phyloP scores from a whole-genome alignment of 257 asterid genomes.

The Plantago elongata region DNA sequence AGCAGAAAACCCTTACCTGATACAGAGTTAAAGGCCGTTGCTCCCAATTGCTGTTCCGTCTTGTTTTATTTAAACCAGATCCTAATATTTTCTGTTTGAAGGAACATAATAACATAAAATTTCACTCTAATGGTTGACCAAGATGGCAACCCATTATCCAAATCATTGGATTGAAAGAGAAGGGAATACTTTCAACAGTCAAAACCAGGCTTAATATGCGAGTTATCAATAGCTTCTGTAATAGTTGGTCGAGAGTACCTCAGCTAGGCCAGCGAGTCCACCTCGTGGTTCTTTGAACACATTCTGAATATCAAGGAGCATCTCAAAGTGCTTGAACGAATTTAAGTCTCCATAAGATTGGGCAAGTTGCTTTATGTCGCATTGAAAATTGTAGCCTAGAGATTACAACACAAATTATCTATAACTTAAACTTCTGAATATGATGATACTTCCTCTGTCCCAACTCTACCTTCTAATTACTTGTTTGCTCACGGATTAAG shows the following conservation, averaged over 20 bases:
- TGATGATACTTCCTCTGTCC: background rate
- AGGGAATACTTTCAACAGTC: background rate
- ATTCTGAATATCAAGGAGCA: conserved; percentile 92
- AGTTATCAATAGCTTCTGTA: background rate
- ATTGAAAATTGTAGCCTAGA: conserved; percentile 87
- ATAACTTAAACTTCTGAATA: conserved; percentile 11
- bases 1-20: conserved; percentile 47
- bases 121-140: conserved; percentile 5
- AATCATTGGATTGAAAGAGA: background rate
- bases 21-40: conserved; percentile 69
- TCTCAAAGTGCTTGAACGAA: conserved; percentile 77
- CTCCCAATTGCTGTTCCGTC: conserved; percentile 98
- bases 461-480: no score
- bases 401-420: conserved; percentile 9
- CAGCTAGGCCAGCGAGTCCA: conserved; percentile 88
- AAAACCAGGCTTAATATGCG: background rate
- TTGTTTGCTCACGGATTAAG: no score
- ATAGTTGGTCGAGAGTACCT: conserved; percentile 41
- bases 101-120: conserved; percentile 15
- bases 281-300: conserved; percentile 74
- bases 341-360: conserved; percentile 66
- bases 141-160: conserved; percentile 4
- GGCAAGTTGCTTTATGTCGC: conserved; percentile 73
- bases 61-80: conserved; percentile 74
- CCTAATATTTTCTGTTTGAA: conserved; percentile 76